Conservation (phyloP, 129 eudicot genomes). For the Apium graveolens region DNA sequence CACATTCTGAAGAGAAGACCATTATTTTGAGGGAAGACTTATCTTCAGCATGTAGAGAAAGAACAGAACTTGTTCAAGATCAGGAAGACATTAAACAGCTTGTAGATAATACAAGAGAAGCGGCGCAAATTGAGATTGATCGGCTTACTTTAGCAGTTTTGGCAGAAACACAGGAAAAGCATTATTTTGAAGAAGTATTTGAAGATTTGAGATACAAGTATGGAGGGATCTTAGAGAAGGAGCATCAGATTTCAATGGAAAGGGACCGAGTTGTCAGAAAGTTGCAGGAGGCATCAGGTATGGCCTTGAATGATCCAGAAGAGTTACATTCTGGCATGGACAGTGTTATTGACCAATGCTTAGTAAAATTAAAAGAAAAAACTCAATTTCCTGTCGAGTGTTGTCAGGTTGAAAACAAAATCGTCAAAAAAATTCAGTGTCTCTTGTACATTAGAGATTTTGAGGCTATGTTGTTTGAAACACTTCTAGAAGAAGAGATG, state of each 20-base stretch:
- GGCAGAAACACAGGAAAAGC: conserved; percentile 4
- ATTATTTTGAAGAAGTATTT: neutral
- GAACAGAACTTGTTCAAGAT: conserved; percentile 3
- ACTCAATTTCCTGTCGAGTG: neutral
- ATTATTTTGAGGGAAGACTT: conserved; percentile 1
- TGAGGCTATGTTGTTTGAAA: conserved; percentile 43
- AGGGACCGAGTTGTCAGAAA: conserved; percentile 1
- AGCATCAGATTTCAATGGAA: conserved; percentile 3
- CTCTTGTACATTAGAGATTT: conserved; percentile 47
- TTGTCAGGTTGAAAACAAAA: neutral
- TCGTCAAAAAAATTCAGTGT: conserved; percentile 34
- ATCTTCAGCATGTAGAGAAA: neutral
- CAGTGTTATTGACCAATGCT: conserved; percentile 32
- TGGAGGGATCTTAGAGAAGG: neutral
- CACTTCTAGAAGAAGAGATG: conserved; percentile 47
- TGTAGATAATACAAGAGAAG: conserved; percentile 9
- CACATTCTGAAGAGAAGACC: conserved; percentile 3
- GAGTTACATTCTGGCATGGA: conserved; percentile 22
- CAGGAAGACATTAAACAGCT: neutral
- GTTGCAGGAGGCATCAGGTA: conserved; percentile 7
- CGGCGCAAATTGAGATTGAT: neutral
- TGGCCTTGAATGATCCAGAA: neutral
- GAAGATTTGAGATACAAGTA: conserved; percentile 2
- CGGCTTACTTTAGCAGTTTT: neutral
- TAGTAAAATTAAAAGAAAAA: conserved; percentile 10